Base-by-base conservation (phyloP, 208 protist genomes). In the Crithidia sp. region DNA sequence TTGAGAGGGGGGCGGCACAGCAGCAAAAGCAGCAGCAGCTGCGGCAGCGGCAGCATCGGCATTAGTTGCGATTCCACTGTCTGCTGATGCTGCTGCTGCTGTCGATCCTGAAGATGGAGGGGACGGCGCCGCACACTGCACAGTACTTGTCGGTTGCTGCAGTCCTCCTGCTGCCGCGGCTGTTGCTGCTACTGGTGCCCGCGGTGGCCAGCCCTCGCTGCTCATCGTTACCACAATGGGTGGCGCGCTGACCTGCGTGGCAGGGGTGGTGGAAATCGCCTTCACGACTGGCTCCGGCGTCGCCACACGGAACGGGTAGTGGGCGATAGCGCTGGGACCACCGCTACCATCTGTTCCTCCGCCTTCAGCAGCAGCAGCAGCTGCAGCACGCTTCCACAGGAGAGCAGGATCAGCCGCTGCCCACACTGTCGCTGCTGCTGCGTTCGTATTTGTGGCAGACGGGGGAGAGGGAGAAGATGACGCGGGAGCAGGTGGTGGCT, bases 171-270 rank as follows among this genome's bases (percentile, higher is more conserved):
- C 28, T 28, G 28, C 28, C 1, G 28, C 36, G 5, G 14, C 6
- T 19, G 41, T n/a, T 37, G 4, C 17, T 9, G 8, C 40, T 5
- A 3, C 36, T 9, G 14, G 7, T 3, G 41, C 43, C 39, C 53
- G 5, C 12, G 54, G 17, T 2, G 50, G 67, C 50, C 47, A 36
- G 9, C 47, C 53, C n/a, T 79, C 74, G 39, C 61, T 71, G 60
- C 74, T 79, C 74, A 79, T 79, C 6, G 74, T 62, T 5, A 79
- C 74, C 52, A 71, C 16, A 36, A 79, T 74, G 41, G 67, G 65
- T 2, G 65, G 16, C 3, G 67, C 19, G 41, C 58, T 16, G 2
- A 47, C 16, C 3, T 43, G 14, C 13, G 8, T 47, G 14, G 47
- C 57, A 36, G 49, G 10, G 5, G 66, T 13, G 14, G 41, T 41